Evolutionary conservation across 2,329 filamentous ascomycete species (phyloP), one percentile per base, ranked within the genome.

Genomic region (Fusarium sp.): DNA sequence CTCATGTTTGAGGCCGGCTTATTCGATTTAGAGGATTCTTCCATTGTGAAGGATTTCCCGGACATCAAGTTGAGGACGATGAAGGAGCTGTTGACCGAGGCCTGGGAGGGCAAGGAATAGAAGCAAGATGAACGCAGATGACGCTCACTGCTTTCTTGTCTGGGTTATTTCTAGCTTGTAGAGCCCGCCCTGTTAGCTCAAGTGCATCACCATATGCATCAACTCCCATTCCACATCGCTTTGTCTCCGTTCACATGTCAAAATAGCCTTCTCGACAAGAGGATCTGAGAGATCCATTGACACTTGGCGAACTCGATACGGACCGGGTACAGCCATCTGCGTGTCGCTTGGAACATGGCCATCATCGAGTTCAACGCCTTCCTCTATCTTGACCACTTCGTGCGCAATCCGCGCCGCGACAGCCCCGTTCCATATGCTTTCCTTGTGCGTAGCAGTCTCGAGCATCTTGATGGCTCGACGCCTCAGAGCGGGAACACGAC

Each of bases 41-140:
- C 50, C 6, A n/a, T 52, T 5, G n/a, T 41, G 25, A 37, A 68
- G 13, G 18, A 65, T 5, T 71, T 71, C n/a, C 66, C 68, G 0
- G 16, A 50, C 2, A 56, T 65, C 20, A 65, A 68, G 30, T 14
- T 52, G n/a, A 68, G 39, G 4, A 62, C 56, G 0, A 57, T 67
- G 8, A 68, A 58, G 61, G 39, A 65, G 4, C 57, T 68, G 20
- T 11, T 62, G 4, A 39, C 30, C 8, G 13, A 50, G 11, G n/a
- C 67, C 2, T 69, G 67, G 67, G 48, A 23, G 16, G 18, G 48
- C 16, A 52, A 30, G 25, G 48, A 52, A 52, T 48, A 48, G 8
- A 16, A 13, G 3, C 20, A 43, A 1, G 41, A 14, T 43, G 4
- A 14, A 23, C 0, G 41, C 8, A 8, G 27, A 8, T 30, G 23